Evolutionary conservation across 139 green algal species (phyloP).

Genomic region (Closterium sp.): DNA sequence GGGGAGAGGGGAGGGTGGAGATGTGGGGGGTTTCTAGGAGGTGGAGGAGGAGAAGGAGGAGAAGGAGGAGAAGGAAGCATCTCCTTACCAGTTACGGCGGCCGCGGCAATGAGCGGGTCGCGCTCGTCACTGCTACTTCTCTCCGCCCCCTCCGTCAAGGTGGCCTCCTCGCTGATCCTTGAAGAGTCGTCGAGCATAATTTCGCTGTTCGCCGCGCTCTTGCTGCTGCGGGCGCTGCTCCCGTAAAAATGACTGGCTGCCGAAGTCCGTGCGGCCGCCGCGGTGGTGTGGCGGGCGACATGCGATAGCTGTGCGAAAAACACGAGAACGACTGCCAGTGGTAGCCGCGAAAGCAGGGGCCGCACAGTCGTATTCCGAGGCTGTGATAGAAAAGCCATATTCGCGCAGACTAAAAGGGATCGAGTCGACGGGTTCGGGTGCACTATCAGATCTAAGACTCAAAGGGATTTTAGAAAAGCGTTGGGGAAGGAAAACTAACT

Average conservation of each 20-base stretch:
- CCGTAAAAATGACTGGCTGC: background rate
- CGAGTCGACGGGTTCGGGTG: too few relatives aligned
- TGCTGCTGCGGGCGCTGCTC: background rate
- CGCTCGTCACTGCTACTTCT: background rate
- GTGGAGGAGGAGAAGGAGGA: too few relatives aligned
- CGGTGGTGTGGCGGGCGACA: background rate
- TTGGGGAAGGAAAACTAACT: too few relatives aligned
- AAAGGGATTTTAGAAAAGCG: too few relatives aligned
- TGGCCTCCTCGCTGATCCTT: background rate
- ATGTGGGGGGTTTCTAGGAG: too few relatives aligned
- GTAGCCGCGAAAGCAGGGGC: background rate
- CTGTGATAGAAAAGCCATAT: background rate
- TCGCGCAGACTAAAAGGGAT: too few relatives aligned
- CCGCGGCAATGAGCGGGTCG: background rate
- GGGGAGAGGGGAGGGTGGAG: background rate
- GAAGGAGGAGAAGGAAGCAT: too few relatives aligned
- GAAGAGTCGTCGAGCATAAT: background rate
- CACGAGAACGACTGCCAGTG: background rate
- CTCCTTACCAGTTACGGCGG: background rate
- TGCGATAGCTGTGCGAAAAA: background rate
- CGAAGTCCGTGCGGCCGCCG: background rate
- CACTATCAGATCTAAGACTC: too few relatives aligned
- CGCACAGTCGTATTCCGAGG: too few relatives aligned
- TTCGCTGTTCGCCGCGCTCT: background rate
- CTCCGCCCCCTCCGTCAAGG: too few relatives aligned